phyloP scores from a whole-genome alignment of 169 alveolate genomes.

The Plasmodium adleri region DNA sequence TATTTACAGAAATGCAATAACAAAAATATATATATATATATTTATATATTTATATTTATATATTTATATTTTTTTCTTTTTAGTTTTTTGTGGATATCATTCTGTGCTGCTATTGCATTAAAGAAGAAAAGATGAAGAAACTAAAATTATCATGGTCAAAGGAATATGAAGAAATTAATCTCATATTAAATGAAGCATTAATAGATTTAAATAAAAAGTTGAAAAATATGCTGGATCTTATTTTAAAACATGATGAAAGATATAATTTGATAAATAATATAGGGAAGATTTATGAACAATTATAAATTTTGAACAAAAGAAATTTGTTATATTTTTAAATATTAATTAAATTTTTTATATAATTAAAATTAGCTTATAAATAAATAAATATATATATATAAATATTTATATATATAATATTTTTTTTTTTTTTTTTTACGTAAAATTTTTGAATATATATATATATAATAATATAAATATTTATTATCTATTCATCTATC shows the following conservation, averaged over 20 bases:
- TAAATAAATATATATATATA: too few species aligned
- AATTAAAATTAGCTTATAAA: too few species aligned
- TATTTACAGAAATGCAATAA: background rate
- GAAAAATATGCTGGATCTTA: slow-evolving; percentile 14
- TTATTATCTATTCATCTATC: too few species aligned
- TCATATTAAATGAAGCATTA: slow-evolving; percentile 8
- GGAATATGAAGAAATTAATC: background rate
- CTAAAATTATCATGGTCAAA: background rate
- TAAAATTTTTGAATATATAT: too few species aligned
- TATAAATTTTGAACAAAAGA: too few species aligned
- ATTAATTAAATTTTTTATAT: too few species aligned
- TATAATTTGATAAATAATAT: too few species aligned
- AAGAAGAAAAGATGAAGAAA: slow-evolving; percentile 22
- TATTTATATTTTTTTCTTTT: slow-evolving; percentile 2
- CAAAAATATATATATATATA: background rate
- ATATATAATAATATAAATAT: too few species aligned
- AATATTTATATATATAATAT: too few species aligned
- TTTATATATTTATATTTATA: background rate
- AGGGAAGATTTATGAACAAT: too few species aligned
- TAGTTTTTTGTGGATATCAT: slow-evolving; percentile 43
- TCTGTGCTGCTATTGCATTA: slow-evolving; percentile 45
- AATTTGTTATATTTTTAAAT: too few species aligned
- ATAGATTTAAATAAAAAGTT: slow-evolving; percentile 17
- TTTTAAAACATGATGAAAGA: slow-evolving; percentile 22
- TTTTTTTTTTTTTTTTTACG: too few species aligned